These are phyloP conservation scores for Myrmaecium sp. DNA, from an alignment of 2,329 filamentous ascomycete genomes.

Conservation along the genomic window DNA sequence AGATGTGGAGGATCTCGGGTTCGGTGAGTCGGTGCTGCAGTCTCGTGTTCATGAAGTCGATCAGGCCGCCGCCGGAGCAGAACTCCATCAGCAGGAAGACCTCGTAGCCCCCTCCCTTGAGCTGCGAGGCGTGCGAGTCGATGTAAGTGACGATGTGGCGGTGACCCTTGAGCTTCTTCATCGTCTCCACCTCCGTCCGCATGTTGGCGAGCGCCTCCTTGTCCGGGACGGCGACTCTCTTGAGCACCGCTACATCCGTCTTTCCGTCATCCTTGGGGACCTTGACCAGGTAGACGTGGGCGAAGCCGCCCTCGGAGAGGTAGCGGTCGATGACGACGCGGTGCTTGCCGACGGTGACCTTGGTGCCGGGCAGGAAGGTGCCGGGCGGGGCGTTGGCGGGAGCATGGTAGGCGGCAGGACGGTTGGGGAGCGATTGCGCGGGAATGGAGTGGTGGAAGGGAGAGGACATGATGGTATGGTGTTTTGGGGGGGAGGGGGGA, in stretches of 20 bases:
- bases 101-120: constrained; percentile 86
- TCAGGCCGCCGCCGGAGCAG: constrained; percentile 84
- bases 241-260: constrained; percentile 69
- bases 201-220: constrained; percentile 89
- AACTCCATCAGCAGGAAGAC: constrained; percentile 98
- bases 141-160: constrained; percentile 94
- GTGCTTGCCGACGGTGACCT: constrained; percentile 89
- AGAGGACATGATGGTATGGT: constrained; percentile 23
- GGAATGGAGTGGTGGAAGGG: constrained; percentile 18
- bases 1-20: constrained; percentile 93
- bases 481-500: constrained; percentile 13
- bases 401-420: constrained; percentile 17
- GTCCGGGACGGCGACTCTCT: constrained; percentile 90
- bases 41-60: constrained; percentile 99
- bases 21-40: constrained; percentile 92
- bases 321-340: constrained; percentile 92
- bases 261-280: constrained; percentile 61
- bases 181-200: constrained; percentile 97
- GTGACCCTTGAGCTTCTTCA: constrained; percentile 98
- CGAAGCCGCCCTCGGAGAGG: constrained; percentile 93
- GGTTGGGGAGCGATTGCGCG: constrained; percentile 17
- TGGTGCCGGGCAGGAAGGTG: constrained; percentile 83
- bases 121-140: constrained; percentile 90
- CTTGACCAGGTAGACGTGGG: constrained; percentile 93
- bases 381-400: constrained; percentile 35